A percentile compares a stretch with the other conserved stretches of the same genome.
These are phyloP conservation scores for Lactifluus volemus DNA, from an alignment of 768 basidiomycete species.

Conservation along the genomic window DNA sequence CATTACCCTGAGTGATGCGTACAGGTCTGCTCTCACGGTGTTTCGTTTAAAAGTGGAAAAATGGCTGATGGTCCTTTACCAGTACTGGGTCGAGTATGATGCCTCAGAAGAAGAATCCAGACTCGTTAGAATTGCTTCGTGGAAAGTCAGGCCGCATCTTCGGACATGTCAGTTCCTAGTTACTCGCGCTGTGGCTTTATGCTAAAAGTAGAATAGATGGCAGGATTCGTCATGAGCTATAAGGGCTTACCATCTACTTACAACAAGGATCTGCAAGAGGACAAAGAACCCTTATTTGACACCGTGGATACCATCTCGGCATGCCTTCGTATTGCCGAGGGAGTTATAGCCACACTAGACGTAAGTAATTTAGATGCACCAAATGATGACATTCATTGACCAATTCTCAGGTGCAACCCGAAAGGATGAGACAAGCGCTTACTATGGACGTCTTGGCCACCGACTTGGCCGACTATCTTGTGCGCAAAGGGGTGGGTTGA, in stretches of 20 bases:
- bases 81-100: slow-evolving; percentile 99
- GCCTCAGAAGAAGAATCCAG: slow-evolving; percentile 99
- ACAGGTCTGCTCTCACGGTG: slow-evolving; percentile 53
- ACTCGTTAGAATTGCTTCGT: slow-evolving; percentile 89
- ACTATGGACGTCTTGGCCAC: slow-evolving; percentile 99
- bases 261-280: slow-evolving; percentile 98
- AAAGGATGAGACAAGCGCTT: slow-evolving; percentile 84
- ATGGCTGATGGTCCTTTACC: neutral
- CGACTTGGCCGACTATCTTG: slow-evolving; percentile 97
- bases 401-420: slow-evolving; percentile 60
- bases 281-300: slow-evolving; percentile 97
- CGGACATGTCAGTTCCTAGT: slow-evolving; percentile 56
- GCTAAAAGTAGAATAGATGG: slow-evolving; percentile 51
- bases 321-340: slow-evolving; percentile 87
- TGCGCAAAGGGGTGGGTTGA: slow-evolving; percentile 85
- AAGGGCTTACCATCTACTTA: slow-evolving; percentile 98
- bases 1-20: slow-evolving; percentile 92
- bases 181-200: neutral
- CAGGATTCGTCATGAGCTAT: slow-evolving; percentile 94
- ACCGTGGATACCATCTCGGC: slow-evolving; percentile 83
- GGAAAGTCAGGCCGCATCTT: slow-evolving; percentile 94
- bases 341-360: slow-evolving; percentile 85
- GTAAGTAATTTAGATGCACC: slow-evolving; percentile 34
- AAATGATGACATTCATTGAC: neutral
- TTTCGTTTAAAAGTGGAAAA: neutral